phyloP scores from a whole-genome alignment of 495 filamentous ascomycete genomes.

The Hyaloscypha hepaticicola region DNA sequence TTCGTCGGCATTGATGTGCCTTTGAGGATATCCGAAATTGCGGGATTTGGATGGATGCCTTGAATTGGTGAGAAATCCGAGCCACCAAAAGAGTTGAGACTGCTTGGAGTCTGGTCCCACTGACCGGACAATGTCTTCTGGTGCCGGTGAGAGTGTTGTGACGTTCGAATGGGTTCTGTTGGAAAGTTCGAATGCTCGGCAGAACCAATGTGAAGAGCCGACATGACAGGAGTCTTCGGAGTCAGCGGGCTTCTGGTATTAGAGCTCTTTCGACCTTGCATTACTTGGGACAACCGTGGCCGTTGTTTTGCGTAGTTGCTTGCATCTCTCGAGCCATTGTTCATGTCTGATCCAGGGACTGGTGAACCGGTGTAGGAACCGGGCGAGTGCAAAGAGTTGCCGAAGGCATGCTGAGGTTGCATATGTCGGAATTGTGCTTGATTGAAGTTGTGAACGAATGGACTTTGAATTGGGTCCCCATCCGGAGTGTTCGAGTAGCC shows the following conservation, averaged over 20 bases:
- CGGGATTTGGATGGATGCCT: constrained; percentile 39
- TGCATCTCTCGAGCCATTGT: constrained; percentile 38
- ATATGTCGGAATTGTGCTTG: constrained; percentile 68
- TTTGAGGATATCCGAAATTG: constrained; percentile 54
- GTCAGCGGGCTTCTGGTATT: constrained; percentile 75
- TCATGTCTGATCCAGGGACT: constrained; percentile 52
- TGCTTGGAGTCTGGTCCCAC: constrained; percentile 74
- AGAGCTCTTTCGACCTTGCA: constrained; percentile 66
- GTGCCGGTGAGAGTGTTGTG: constrained; percentile 58
- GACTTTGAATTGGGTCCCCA: constrained; percentile 82
- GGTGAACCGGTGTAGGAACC: constrained; percentile 51
- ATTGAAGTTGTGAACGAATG: constrained; percentile 75
- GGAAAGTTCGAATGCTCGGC: constrained; percentile 48
- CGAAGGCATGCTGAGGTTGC: constrained; percentile 55
- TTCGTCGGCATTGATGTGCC: constrained; percentile 55
- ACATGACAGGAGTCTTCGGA: constrained; percentile 58
- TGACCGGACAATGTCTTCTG: constrained; percentile 80
- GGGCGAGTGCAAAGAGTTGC: constrained; percentile 50
- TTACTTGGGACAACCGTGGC: constrained; percentile 54
- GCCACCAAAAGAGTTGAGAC: constrained; percentile 76
- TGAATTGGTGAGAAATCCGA: constrained; percentile 74
- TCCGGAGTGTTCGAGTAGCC: constrained; percentile 86
- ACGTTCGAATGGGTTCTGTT: constrained; percentile 70
- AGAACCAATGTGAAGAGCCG: constrained; percentile 33
- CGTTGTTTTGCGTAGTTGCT: constrained; percentile 52